Percentiles rank a stretch among this genome's conserved stretches.
phyloP scores from a whole-genome alignment of 169 alveolate species.

The Plasmodium coatneyi region DNA sequence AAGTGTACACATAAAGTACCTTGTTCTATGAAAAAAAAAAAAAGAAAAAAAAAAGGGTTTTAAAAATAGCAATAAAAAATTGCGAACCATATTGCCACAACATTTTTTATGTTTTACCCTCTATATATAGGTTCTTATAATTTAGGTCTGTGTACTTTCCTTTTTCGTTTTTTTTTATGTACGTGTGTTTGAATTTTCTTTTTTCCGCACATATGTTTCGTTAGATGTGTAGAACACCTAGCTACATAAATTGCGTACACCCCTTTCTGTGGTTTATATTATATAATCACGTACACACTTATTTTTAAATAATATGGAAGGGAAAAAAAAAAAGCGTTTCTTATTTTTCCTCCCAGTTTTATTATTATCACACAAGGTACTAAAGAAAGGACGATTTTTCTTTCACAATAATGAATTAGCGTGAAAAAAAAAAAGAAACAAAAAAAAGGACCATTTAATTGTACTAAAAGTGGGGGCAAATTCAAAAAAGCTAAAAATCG shows the following conservation, averaged over 20 bases:
- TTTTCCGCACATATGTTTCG: background rate
- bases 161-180: too few species aligned
- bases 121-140: background rate
- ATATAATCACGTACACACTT: background rate
- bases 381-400: background rate
- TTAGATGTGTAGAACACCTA: background rate
- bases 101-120: background rate
- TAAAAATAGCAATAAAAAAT: too few species aligned
- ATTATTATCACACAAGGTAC: background rate
- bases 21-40: too few species aligned
- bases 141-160: too few species aligned
- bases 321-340: background rate
- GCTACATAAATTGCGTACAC: background rate
- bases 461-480: background rate
- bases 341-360: background rate
- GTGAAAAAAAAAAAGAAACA: background rate
- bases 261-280: background rate
- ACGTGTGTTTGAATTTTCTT: background rate
- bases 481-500: background rate
- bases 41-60: too few species aligned
- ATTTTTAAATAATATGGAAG: background rate
- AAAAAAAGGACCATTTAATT: background rate
- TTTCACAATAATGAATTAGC: background rate
- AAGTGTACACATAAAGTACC: too few species aligned
- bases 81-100: background rate